phyloP scores from a whole-genome alignment of 2,329 filamentous ascomycete species.

The Trichoderma asperellum region DNA sequence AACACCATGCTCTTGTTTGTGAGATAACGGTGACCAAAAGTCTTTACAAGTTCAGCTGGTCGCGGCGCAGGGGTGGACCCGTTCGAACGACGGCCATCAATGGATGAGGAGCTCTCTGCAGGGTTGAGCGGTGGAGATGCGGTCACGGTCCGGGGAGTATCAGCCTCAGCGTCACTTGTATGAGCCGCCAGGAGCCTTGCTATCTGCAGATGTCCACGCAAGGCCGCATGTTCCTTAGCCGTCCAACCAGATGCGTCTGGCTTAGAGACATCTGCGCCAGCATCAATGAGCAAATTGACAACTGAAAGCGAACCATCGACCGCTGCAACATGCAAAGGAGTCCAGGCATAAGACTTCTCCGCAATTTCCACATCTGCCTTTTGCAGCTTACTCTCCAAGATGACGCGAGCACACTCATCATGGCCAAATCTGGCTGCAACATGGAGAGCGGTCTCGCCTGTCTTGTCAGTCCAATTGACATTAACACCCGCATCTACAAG shows the following conservation, averaged over 20 bases:
- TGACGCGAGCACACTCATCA: conserved; percentile 73
- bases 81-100: conserved; percentile 63
- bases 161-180: conserved; percentile 39
- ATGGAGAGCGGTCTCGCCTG: conserved; percentile 89
- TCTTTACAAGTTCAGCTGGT: conserved; percentile 79
- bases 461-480: conserved; percentile 89
- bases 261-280: conserved; percentile 74
- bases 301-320: conserved; percentile 83
- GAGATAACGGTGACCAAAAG: conserved; percentile 94
- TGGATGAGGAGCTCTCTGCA: conserved; percentile 63
- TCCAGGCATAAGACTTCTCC: conserved; percentile 90
- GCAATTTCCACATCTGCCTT: conserved; percentile 75
- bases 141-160: conserved; percentile 33
- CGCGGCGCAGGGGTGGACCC: conserved; percentile 52
- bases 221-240: conserved; percentile 86
- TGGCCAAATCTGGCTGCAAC: conserved; percentile 89
- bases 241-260: conserved; percentile 91
- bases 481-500: conserved; percentile 89
- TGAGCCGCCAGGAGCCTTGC: conserved; percentile 68
- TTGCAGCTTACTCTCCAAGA: conserved; percentile 70
- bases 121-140: conserved; percentile 34
- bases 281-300: conserved; percentile 75
- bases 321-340: conserved; percentile 88
- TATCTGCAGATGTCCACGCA: conserved; percentile 85
- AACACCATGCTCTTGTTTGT: conserved; percentile 86